Base-by-base conservation (phyloP, 768 basidiomycete species). In the Sarcodon aspratus region DNA sequence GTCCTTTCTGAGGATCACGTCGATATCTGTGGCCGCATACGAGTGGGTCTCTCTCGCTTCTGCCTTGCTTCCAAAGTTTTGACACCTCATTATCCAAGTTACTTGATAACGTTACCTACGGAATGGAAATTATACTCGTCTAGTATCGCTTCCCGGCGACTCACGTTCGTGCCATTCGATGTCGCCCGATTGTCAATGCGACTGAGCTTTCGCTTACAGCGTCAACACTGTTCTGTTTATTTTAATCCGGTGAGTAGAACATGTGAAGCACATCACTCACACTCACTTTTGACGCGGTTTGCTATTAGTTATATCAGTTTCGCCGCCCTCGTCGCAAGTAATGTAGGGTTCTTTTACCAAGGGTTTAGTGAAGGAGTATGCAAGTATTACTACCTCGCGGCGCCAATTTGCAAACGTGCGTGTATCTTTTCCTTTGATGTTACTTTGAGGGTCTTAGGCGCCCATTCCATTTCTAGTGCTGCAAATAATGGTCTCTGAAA, bases 401-500 rank as follows among this genome's bases (percentile, higher is more conserved):
- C 78, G 1, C 77, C 82, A 12, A 57, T 70, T 9, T 76, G 82
- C 59, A 84, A 85, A 74, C 81, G 83, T 78, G 44, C 40, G 63
- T 15, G 31, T 42, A 36, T 34, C 31, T 6, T 35, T 6, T 27
- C 15, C 38, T 18, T 9, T 46, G n/a, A n/a, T 17, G 42, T 12
- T 18, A 2, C 1, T n/a, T 17, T 5, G 2, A 27, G 40, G 9
- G 40, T 6, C 9, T 27, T 42, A 27, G 27, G 9, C 5, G 9
- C 13, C 17, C 9, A 8, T 27, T 17, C 5, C 17, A 17, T 42
- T 8, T 13, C 40, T 50, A 85, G 83, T 78, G 3, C n/a, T 81
- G 7, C 83, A 85, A 61, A 65, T 67, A 0, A 78, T 79, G 74
- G 66, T 80, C 44, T 82, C 82, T 3, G 81, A 85, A 57, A 64